Evolutionary conservation across 495 filamentous ascomycete species (phyloP).

Genomic region (Chaetomium cochliodes): DNA sequence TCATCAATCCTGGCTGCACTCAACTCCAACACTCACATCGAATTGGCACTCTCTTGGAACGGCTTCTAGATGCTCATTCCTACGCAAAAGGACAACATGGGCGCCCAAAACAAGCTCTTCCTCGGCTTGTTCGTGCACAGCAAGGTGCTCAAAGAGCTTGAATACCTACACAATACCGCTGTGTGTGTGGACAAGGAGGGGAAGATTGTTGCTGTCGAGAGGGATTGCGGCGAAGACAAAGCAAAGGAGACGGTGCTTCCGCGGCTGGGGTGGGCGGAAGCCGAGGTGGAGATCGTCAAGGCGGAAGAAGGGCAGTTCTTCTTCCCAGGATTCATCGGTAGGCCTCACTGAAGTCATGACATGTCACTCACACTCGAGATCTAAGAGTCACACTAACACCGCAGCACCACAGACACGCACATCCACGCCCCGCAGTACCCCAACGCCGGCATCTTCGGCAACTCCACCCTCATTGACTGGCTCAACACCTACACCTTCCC

Average conservation of each 20-base stretch:
- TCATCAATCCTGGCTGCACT: neutral
- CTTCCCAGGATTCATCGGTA: constrained; percentile 92
- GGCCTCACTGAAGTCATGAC: constrained; percentile 15
- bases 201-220: constrained; percentile 60
- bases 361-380: neutral
- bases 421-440: constrained; percentile 93
- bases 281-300: constrained; percentile 36
- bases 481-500: constrained; percentile 94
- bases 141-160: constrained; percentile 53
- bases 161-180: constrained; percentile 57
- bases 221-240: constrained; percentile 28
- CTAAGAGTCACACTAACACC: neutral
- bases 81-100: neutral
- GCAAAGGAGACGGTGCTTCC: constrained; percentile 30
- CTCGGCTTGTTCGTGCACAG: constrained; percentile 60
- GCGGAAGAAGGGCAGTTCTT: constrained; percentile 64
- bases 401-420: constrained; percentile 76
- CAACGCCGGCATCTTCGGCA: constrained; percentile 88
- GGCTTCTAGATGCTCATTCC: neutral
- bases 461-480: constrained; percentile 86
- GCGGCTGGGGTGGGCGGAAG: constrained; percentile 44
- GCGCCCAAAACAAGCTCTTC: constrained; percentile 38
- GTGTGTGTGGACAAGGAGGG: constrained; percentile 66
- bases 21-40: neutral
- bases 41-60: neutral